A percentile compares a stretch with the other conserved stretches of the same genome.
phyloP scores from a whole-genome alignment of 345 rosid genomes.

The Anastatica hierochuntica region DNA sequence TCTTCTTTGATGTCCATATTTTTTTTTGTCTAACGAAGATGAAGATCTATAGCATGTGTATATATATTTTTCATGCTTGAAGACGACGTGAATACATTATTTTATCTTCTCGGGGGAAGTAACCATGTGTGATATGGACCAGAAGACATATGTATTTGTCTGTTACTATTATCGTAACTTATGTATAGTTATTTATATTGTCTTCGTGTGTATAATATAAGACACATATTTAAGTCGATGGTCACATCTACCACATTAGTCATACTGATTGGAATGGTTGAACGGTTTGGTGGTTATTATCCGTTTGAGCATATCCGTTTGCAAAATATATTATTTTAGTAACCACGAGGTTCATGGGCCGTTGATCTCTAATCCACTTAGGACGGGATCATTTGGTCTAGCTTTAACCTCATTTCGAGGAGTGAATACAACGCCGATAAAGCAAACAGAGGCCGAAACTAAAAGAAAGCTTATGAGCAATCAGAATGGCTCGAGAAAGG shows the following conservation, averaged over 20 bases:
- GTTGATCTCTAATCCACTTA: too few relatives aligned
- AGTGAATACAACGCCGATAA: too few relatives aligned
- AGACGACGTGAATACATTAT: background rate
- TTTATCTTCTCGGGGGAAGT: conserved; percentile 6
- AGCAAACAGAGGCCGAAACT: too few relatives aligned
- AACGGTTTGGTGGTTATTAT: background rate
- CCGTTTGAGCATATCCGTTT: too few relatives aligned
- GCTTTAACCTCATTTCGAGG: too few relatives aligned
- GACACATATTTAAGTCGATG: background rate
- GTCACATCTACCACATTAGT: conserved; percentile 6
- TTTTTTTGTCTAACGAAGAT: background rate
- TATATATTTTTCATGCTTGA: too few relatives aligned
- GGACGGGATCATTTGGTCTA: too few relatives aligned
- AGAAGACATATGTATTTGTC: background rate
- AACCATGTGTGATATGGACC: background rate
- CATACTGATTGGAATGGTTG: background rate
- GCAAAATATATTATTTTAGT: too few relatives aligned
- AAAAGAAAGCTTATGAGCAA: too few relatives aligned
- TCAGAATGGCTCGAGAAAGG: too few relatives aligned
- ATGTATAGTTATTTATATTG: background rate
- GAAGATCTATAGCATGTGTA: background rate
- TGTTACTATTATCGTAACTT: background rate
- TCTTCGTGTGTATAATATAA: conserved; percentile 4
- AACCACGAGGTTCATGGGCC: too few relatives aligned
- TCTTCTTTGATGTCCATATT: conserved; percentile 7